Percentiles rank a stretch among this genome's conserved stretches.
Conservation (phyloP, 2,329 filamentous ascomycete species). For the Capronia epimyces region DNA sequence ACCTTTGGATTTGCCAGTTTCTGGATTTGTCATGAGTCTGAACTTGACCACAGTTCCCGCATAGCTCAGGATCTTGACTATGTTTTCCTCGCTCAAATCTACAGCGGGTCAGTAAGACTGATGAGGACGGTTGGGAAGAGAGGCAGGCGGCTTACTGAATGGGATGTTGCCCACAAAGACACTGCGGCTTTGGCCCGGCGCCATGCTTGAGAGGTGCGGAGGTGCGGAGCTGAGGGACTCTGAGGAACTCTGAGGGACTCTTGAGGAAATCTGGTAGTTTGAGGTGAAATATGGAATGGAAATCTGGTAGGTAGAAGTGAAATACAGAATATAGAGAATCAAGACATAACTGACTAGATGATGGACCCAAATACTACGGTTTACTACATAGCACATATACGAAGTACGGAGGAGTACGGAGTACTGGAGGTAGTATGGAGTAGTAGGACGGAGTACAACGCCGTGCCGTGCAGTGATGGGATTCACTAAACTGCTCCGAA, state of each 20-base stretch:
- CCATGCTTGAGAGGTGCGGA: too few species aligned
- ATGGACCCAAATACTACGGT: too few species aligned
- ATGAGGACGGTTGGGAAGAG: neutral
- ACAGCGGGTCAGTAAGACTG: constrained; percentile 18
- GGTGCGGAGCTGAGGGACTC: too few species aligned
- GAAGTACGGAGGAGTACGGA: neutral
- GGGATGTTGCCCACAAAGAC: constrained; percentile 56
- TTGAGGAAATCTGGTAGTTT: too few species aligned
- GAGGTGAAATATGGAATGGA: too few species aligned
- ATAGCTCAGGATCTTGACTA: constrained; percentile 85
- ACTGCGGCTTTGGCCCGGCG: constrained; percentile 41
- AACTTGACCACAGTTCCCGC: constrained; percentile 89
- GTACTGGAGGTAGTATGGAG: neutral
- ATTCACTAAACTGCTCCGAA: neutral
- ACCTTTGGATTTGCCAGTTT: constrained; percentile 89
- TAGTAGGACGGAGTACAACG: too few species aligned
- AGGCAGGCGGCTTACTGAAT: constrained; percentile 60
- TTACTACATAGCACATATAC: neutral
- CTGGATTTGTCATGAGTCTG: constrained; percentile 88
- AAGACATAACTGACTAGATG: too few species aligned
- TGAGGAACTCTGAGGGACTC: too few species aligned
- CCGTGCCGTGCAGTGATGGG: too few species aligned
- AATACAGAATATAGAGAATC: too few species aligned
- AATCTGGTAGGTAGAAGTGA: too few species aligned
- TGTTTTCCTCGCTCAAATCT: constrained; percentile 95